Base-by-base conservation (phyloP, 2,329 filamentous ascomycete species). In the Paraphoma chrysanthemicola region DNA sequence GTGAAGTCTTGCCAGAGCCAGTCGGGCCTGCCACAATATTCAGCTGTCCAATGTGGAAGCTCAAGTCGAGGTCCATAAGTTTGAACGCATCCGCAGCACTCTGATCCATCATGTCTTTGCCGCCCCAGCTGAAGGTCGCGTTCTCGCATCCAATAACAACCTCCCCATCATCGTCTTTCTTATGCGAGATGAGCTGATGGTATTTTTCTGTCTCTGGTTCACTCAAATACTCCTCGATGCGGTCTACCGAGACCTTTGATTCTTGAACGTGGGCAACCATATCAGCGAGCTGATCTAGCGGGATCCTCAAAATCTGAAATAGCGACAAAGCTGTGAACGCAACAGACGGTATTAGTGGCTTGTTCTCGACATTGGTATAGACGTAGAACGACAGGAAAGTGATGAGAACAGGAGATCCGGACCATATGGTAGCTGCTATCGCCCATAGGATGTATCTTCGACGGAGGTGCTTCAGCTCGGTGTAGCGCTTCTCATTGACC, bases 231-330 rank as follows among this genome's bases (percentile, higher is more conserved):
- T 96, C 91, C 72, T 99, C 94, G 7, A 99, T 92, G 82, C 95
- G 93, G 71, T 97, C 93, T 49, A 99, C 88, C 0, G 95, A 99
- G 17, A 99, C 94, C 79, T 96, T 96, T 23, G 93, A 92, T 78
- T 99, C 95, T 79, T 97, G 93, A 4, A 99, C 93, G 78, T 98
- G 95, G 10, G 95, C 95, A 71, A 98, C 90, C 95, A 99, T 99
- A 77, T 99, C 95, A 48, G 95, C 95, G 51, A 99, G 85, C 78
- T 98, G 94, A 75, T 99, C 95, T 44, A 99, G 82, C 4, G 95
- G 95, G 51, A 97, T 91, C 46, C 95, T 89, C 12, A 99, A 87
- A 41, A 99, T 87, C 74, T 93, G 93, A 77, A 99, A 99, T 62
- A 99, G 88, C 0, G 95, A 98, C 51, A 99, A 88, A 38, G 95